Evolutionary conservation across 2,329 filamentous ascomycete genomes (phyloP), one percentile per base, ranked within the genome.

Genomic region (Blastomyces silverae): DNA sequence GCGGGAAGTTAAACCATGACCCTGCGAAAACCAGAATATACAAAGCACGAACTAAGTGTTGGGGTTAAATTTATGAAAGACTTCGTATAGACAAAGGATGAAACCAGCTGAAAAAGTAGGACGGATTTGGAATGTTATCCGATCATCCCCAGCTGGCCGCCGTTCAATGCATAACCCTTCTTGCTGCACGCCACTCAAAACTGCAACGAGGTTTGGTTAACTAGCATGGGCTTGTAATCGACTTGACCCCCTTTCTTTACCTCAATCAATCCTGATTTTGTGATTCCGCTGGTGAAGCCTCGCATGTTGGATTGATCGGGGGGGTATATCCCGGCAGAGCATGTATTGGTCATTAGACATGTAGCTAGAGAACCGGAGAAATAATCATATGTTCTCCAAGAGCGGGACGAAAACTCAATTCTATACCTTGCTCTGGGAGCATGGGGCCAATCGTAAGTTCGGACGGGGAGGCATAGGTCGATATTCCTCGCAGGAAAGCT

Each of bases 61-160:
- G 56, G 56, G 31, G 37, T 2, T 22, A 7, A 17, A 44, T 22
- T 25, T 28, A 25, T 39, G 34, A 44, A 44, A 13, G 25, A 31
- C 25, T 53, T 53, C 50, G 50, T 17, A 53, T 17, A 44, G 56
- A 28, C 56, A 58, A 58, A 58, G 56, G 44, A 42, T 5, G n/a
- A 58, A 58, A 28, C 28, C 34, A 22, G 34, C 53, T 57, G n/a
- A 58, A 58, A 58, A 58, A 28, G 50, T 20, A 17, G 10, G 20
- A 44, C 34, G 56, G 37, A 58, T 44, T 58, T 58, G 56, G 56
- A 42, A 39, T 22, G 31, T 44, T 39, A 17, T 44, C 37, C 56
- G 20, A n/a, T 28, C n/a, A 57, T 10, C 10, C 56, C 39, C 4
- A 42, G 8, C 56, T 42, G 31, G 10, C 56, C 17, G 17, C 50